Evolutionary conservation across 306 rosid genomes (phyloP).

Genomic region (Quercus ilex): DNA sequence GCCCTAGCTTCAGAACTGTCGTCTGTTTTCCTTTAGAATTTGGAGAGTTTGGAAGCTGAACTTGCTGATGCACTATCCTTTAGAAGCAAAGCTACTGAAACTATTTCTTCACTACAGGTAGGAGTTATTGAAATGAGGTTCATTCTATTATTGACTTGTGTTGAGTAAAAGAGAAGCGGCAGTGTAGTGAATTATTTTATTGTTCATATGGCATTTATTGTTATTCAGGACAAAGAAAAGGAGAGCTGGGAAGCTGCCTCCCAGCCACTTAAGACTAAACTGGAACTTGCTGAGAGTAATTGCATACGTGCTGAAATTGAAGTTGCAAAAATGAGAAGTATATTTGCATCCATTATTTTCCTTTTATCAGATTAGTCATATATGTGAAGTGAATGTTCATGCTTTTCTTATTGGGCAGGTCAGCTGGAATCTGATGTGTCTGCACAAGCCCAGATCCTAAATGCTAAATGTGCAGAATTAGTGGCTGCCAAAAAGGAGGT

Average conservation of each 20-base stretch:
- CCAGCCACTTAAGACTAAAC: constrained; percentile 58
- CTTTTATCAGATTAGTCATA: constrained; percentile 18
- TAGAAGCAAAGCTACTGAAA: constrained; percentile 82
- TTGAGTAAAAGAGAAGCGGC: not conserved
- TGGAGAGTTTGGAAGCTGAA: constrained; percentile 91
- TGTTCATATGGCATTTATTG: constrained; percentile 9
- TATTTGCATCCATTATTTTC: constrained; percentile 15
- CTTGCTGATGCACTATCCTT: constrained; percentile 87
- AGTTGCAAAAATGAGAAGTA: constrained; percentile 89
- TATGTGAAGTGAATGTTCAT: constrained; percentile 16
- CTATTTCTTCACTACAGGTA: constrained; percentile 90
- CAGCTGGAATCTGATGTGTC: constrained; percentile 86
- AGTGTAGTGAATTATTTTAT: not conserved
- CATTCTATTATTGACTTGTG: not conserved
- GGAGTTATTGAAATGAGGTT: constrained; percentile 26
- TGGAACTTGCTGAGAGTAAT: constrained; percentile 79
- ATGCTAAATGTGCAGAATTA: constrained; percentile 62
- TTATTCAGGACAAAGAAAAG: constrained; percentile 82
- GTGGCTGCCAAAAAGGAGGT: constrained; percentile 73
- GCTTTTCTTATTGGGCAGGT: constrained; percentile 61
- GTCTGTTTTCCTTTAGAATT: constrained; percentile 51
- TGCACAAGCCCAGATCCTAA: constrained; percentile 56
- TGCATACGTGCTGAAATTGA: constrained; percentile 91
- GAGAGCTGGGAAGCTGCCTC: constrained; percentile 72
- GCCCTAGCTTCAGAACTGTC: constrained; percentile 17